Evolutionary conservation across 2,329 filamentous ascomycete species (phyloP), one percentile per base, ranked within the genome.

Genomic region (Cladorrhinum sp.): DNA sequence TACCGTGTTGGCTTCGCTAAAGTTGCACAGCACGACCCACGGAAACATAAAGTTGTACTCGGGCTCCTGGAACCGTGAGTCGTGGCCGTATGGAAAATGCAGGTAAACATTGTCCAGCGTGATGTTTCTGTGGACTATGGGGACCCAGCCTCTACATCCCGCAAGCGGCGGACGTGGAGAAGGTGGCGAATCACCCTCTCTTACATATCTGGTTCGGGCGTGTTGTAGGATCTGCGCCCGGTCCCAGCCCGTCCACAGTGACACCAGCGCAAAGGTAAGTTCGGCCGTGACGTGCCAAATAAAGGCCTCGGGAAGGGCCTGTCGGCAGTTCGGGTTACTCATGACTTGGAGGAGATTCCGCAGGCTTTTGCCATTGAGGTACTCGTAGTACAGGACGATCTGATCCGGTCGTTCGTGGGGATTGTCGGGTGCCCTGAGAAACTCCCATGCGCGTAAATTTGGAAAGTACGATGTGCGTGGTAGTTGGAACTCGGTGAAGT

Each of bases 261-360:
- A 63, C 23, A 62, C 18, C 21, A 67, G 26, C 1, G 65, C 65
- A 3, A 55, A 55, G 3, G 33, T 12, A 20, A 65, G 59, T 60
- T 67, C 64, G 23, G 62, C 59, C 4, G 62, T 59, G 46, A 65
- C 57, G 24, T 65, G 60, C 64, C 65, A 67, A 56, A 67, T 56
- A 10, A 67, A 65, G 1, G 57, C 23, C 58, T 65, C 65, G 6
- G 60, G 58, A 1, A 66, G n/a, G n/a, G 7, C 42, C n/a, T 28
- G 54, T 0, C 59, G 56, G 1, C 36, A 50, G 2, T 26, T 24
- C 1, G 20, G 18, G 57, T 61, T 39, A 28, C 33, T 39, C 54
- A 59, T 58, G 42, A 59, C 59, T 12, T 61, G 54, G n/a, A 63
- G 28, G 1, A 65, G 48, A 21, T 60, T 62, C 18, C 18, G 21